Base-by-base conservation (phyloP, 169 alveolate species). In the Theileria sp. region DNA sequence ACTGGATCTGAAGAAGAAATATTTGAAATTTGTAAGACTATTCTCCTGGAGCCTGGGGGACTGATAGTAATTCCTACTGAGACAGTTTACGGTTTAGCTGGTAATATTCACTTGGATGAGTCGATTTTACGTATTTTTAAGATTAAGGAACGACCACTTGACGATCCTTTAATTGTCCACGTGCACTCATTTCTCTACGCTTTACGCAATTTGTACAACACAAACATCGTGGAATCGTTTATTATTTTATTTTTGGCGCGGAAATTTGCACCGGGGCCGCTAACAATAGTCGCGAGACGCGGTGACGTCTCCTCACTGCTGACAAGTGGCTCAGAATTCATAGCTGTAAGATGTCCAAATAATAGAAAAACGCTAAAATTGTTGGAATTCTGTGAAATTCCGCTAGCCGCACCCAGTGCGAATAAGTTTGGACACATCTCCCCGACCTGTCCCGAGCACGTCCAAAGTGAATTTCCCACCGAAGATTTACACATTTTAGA, bases 341-440 rank as follows among this genome's bases (percentile, higher is more conserved):
- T 92, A 10, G 95, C 94, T 28, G 98, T 96, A 15, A 97, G 99
- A 54, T 89, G 95, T 65, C 99, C 99, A 10, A 84, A 88, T 61
- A 94, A 97, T 80, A 74, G 36, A 0, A 80, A 95, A 15, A 97
- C 98, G 0, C 76, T 80, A 75, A 87, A 89, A 65, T 79, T 97
- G 23, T 87, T 97, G 15, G 81, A 88, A 80, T 64, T 81, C 32
- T 69, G 94, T 36, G 85, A 86, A 4, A 67, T 92, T 0, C 99
- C 99, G 0, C 88, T 97, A 17, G 98, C 99, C 36, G 99, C 99
- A 17, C 99, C 99, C 17, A 91, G 97, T 19, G 99, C 99, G 0
- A 97, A 97, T 87, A 89, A 94, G 84, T 97, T 97, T 67, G 96
- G 98, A 25, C 99, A 97, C 89, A 97, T 97, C n/a, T 92, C 97